Evolutionary conservation across 148 eudicot genomes (phyloP).

Genomic region (Chenopodium suecicum): DNA sequence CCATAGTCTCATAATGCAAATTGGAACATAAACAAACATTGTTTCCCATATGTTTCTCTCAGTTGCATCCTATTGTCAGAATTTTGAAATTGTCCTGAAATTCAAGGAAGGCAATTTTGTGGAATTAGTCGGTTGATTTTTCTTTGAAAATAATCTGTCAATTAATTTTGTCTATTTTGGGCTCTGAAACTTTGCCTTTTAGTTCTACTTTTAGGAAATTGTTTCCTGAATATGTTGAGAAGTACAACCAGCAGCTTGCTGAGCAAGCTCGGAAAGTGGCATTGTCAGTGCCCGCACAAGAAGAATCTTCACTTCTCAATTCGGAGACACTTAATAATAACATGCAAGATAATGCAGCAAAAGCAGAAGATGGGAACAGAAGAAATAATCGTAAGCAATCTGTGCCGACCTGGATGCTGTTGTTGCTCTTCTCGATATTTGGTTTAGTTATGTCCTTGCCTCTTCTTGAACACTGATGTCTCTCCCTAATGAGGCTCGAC

Average conservation of each 20-base stretch:
- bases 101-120: not conserved
- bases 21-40: too few species aligned
- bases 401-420: conserved; percentile 70
- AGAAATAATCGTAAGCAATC: conserved; percentile 46
- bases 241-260: conserved; percentile 57
- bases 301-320: conserved; percentile 32
- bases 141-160: not conserved
- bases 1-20: too few species aligned
- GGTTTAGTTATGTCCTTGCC: conserved; percentile 89
- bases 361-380: conserved; percentile 40
- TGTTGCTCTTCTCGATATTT: conserved; percentile 62
- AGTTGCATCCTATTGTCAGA: not conserved
- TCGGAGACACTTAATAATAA: conserved; percentile 29
- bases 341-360: conserved; percentile 28
- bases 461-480: conserved; percentile 70
- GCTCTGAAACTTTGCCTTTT: conserved; percentile 3
- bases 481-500: not conserved
- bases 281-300: conserved; percentile 27
- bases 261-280: conserved; percentile 42
- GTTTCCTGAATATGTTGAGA: conserved; percentile 90
- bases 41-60: not conserved
- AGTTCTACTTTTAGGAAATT: conserved; percentile 78
- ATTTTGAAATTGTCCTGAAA: not conserved
- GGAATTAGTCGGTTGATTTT: not conserved
- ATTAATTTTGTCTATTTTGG: not conserved